These are phyloP conservation scores for Collariella sp. DNA, from an alignment of 495 filamentous ascomycete genomes.

Conservation along the genomic window DNA sequence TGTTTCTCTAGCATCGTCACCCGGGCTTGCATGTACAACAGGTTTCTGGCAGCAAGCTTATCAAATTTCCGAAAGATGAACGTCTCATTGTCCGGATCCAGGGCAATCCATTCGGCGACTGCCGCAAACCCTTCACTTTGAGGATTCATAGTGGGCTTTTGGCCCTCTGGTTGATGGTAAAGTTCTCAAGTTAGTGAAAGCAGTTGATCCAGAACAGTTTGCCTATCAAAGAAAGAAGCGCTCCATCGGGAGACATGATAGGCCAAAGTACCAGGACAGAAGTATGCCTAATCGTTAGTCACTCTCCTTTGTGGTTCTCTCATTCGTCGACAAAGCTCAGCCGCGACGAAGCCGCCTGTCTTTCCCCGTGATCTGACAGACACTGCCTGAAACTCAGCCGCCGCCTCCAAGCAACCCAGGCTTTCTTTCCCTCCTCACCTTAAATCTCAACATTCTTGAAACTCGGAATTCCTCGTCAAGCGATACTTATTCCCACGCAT, in stretches of 20 bases:
- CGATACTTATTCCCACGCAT: too few relatives aligned
- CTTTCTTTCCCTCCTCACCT: too few relatives aligned
- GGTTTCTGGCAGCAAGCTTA: not conserved
- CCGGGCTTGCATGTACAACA: not conserved
- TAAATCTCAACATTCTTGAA: too few relatives aligned
- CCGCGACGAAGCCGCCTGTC: not conserved
- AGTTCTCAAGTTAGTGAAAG: too few relatives aligned
- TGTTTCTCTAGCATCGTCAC: not conserved
- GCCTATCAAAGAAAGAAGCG: not conserved
- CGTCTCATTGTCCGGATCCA: not conserved
- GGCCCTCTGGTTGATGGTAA: too few relatives aligned
- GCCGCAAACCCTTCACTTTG: not conserved
- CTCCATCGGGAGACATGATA: not conserved
- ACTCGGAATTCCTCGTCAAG: too few relatives aligned
- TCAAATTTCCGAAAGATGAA: conserved; percentile 1
- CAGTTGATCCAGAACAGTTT: too few relatives aligned
- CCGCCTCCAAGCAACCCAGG: not conserved
- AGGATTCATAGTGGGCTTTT: not conserved
- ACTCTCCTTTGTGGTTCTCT: too few relatives aligned
- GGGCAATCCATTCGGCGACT: not conserved
- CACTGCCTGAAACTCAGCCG: not conserved
- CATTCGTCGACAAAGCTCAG: not conserved
- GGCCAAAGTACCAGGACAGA: not conserved
- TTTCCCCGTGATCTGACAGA: not conserved
- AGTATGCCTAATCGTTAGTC: not conserved